These are phyloP conservation scores for Suillus bovinus DNA, from an alignment of 768 basidiomycete genomes.

Conservation along the genomic window DNA sequence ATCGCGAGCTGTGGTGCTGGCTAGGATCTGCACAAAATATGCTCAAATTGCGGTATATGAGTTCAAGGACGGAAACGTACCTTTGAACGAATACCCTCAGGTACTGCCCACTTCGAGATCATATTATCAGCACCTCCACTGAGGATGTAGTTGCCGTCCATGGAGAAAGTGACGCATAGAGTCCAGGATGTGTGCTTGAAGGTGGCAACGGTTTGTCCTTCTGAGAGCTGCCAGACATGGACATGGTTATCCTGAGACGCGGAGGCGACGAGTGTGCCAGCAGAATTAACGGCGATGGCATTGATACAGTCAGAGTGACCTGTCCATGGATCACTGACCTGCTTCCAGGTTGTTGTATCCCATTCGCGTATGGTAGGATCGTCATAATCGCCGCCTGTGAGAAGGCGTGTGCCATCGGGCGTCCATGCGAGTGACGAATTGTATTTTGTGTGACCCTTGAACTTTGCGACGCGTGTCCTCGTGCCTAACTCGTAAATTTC, in stretches of 20 bases:
- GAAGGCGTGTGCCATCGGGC: neutral
- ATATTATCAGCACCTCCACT: neutral
- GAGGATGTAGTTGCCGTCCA: neutral
- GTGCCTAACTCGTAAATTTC: neutral
- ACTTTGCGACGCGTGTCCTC: neutral
- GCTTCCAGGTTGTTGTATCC: neutral
- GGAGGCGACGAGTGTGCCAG: neutral
- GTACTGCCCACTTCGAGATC: neutral
- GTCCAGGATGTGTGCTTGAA: neutral
- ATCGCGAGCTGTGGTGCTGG: too few species aligned
- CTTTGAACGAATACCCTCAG: neutral
- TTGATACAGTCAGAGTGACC: neutral
- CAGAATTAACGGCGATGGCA: neutral
- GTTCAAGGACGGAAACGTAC: too few species aligned
- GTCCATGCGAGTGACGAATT: too few species aligned
- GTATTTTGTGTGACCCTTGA: too few species aligned
- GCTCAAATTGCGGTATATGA: too few species aligned
- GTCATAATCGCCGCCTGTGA: neutral
- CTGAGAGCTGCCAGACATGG: neutral
- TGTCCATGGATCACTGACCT: neutral
- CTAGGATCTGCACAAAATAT: too few species aligned
- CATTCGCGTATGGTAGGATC: neutral
- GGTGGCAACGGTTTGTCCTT: neutral
- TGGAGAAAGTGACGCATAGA: neutral
- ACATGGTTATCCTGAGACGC: neutral